Conservation (phyloP, 345 rosid genomes). For the Fremontodendron californicum region DNA sequence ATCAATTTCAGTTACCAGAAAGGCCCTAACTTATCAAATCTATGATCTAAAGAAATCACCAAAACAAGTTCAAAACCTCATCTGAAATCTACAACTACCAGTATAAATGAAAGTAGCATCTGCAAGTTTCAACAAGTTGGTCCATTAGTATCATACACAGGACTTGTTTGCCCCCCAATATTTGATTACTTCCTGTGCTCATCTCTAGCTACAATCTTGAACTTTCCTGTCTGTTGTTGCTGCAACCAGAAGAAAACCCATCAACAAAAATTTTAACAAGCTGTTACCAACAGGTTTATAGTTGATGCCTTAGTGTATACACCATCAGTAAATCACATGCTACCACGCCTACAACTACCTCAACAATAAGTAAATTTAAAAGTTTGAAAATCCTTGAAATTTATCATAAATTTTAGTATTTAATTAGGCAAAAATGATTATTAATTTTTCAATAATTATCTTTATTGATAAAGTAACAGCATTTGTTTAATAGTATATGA, state of each 20-base stretch:
- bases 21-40: not conserved
- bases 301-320: no score
- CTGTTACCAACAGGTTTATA: not conserved
- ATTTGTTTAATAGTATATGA: not conserved
- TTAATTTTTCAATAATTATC: no score
- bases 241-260: conserved; percentile 6
- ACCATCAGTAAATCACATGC: not conserved
- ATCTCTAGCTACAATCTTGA: conserved; percentile 87
- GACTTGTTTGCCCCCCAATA: not conserved
- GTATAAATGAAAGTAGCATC: not conserved
- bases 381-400: no score
- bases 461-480: no score
- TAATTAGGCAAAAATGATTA: not conserved
- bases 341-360: no score
- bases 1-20: not conserved
- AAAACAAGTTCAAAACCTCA: not conserved
- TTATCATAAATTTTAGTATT: no score
- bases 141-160: not conserved
- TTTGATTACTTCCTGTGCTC: conserved; percentile 32
- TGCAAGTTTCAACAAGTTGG: not conserved
- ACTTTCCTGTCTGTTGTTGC: conserved; percentile 26
- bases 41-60: not conserved
- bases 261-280: not conserved
- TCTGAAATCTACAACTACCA: not conserved
- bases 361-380: no score